phyloP scores from a whole-genome alignment of 202 grass and related monocot species.

The Cymbopogon flexuosus region DNA sequence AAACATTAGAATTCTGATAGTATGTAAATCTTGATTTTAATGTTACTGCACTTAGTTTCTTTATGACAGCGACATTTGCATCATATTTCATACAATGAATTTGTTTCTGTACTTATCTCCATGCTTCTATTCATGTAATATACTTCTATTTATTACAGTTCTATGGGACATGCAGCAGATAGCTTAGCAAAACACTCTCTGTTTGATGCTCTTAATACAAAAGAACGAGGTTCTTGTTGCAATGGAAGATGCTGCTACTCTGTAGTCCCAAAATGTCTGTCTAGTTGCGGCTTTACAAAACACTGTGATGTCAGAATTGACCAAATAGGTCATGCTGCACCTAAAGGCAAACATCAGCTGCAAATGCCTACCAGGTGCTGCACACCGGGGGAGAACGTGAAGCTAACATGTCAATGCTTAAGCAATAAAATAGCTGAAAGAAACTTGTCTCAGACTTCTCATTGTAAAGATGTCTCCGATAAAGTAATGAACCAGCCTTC shows the following conservation, averaged over 20 bases:
- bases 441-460: conserved; percentile 34
- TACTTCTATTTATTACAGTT: conserved; percentile 46
- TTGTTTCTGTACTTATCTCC: conserved; percentile 13
- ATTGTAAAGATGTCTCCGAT: conserved; percentile 44
- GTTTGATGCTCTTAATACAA: conserved; percentile 37
- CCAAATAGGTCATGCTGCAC: conserved; percentile 24
- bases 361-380: conserved; percentile 36
- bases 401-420: conserved; percentile 51
- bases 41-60: not conserved
- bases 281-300: conserved; percentile 38
- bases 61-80: not conserved
- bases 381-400: conserved; percentile 41
- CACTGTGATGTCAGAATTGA: conserved; percentile 35
- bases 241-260: conserved; percentile 46
- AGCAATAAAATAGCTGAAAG: conserved; percentile 38
- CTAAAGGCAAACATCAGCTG: conserved; percentile 19
- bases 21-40: not conserved
- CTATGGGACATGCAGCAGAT: conserved; percentile 36
- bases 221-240: conserved; percentile 31
- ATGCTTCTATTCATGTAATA: conserved; percentile 21
- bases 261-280: conserved; percentile 41
- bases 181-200: conserved; percentile 26
- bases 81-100: conserved; percentile 16
- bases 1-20: not conserved
- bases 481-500: conserved; percentile 39